Conservation (phyloP, 2,329 filamentous ascomycete species). For the Metarhizium guizhouense region DNA sequence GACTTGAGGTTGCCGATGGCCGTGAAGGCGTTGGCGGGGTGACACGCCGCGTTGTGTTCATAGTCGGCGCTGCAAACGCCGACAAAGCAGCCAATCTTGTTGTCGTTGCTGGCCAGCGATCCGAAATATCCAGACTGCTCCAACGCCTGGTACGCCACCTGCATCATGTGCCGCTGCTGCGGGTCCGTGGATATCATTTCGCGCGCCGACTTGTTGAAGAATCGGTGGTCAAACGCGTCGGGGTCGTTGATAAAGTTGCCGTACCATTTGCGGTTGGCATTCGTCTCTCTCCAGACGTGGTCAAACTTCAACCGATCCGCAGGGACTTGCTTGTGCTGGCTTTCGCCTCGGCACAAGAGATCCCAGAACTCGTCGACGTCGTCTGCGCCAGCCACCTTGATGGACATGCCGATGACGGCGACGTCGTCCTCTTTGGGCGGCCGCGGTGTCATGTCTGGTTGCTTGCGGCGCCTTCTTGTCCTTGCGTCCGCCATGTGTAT, state of each 20-base stretch:
- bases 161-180: conserved; percentile 1
- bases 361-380: too few relatives aligned
- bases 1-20: not conserved
- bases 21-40: not conserved
- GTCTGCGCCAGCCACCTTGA: too few relatives aligned
- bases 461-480: too few relatives aligned
- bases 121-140: not conserved
- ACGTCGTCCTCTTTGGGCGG: too few relatives aligned
- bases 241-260: conserved; percentile 47
- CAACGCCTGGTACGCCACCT: conserved; percentile 1
- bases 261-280: not conserved
- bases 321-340: too few relatives aligned
- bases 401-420: too few relatives aligned
- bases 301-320: too few relatives aligned
- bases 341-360: too few relatives aligned
- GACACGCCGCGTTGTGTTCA: conserved; percentile 1
- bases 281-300: too few relatives aligned
- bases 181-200: conserved; percentile 54
- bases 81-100: conserved; percentile 3
- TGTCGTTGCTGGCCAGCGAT: not conserved
- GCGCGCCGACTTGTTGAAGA: conserved; percentile 64
- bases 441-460: too few relatives aligned
- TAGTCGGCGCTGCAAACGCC: conserved; percentile 5
- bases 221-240: conserved; percentile 55
- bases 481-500: too few relatives aligned